Evolutionary conservation across 345 rosid species (phyloP), one percentile per base, ranked within the genome.

Genomic region (Passiflora organensis): DNA sequence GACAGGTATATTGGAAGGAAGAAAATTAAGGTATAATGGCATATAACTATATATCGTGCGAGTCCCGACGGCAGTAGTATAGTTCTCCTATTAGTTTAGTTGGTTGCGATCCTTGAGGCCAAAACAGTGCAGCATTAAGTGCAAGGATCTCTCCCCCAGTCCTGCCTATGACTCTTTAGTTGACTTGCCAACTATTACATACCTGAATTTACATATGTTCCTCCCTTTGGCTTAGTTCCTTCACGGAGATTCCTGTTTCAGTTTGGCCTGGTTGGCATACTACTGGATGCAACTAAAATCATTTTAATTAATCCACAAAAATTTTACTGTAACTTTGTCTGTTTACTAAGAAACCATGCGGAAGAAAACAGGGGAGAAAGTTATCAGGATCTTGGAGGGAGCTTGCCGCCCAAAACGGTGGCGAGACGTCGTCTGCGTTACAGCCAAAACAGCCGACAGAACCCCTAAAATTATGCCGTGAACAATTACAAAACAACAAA

Each of bases 111-210:
- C 8, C 34, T n/a, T n/a, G n/a, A n/a, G n/a, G n/a, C n/a, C n/a
- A n/a, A n/a, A n/a, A n/a, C n/a, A n/a, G 34, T 28, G 34, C 34
- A 28, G 34, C 34, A 28, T 28, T 28, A 28, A 28, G 34, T 28
- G 44, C 48, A 39, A 6, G 6, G 18, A 48, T 36, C 12, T 50
- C 56, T 25, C 24, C 16, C 1, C 13, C 43, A 48, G 65, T 36
- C 48, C 57, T 56, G 48, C 10, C 22, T 12, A 17, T 23, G 61
- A 60, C 65, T 64, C 60, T 19, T 6, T 17, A 1, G 23, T 59
- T 59, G 62, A 24, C 19, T 1, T 11, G 15, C 70, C 34, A 38
- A 60, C 62, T 69, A 61, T 64, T 59, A 55, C 13, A 52, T 53
- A 58, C 5, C 6, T 53, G 50, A 34, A 48, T 39, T 22, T 21